These are phyloP conservation scores for Penicillium longicatenatum DNA, from an alignment of 495 filamentous ascomycete species.

Conservation along the genomic window DNA sequence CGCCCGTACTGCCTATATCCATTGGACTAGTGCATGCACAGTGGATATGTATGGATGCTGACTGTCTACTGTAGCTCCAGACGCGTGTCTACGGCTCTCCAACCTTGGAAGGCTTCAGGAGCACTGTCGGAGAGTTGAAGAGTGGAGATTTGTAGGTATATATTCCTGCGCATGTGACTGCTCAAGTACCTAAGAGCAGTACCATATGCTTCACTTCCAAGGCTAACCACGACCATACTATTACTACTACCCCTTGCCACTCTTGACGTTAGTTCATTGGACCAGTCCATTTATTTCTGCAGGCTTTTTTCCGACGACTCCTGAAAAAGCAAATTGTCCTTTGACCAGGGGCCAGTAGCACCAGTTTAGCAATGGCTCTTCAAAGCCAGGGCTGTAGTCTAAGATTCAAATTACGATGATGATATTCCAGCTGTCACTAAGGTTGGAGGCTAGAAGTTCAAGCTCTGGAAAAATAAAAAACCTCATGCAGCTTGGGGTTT, in stretches of 20 bases:
- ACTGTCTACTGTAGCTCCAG: too few species aligned
- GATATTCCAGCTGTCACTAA: not conserved
- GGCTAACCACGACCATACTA: not conserved
- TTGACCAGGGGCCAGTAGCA: not conserved
- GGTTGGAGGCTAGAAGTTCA: not conserved
- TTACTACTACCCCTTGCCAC: not conserved
- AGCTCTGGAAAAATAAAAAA: not conserved
- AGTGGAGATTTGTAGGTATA: too few species aligned
- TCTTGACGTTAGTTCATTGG: not conserved
- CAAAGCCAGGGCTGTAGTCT: not conserved
- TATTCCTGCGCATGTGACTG: too few species aligned
- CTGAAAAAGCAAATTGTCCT: conserved; percentile 3
- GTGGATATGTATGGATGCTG: too few species aligned
- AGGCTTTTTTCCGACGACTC: conserved; percentile 5
- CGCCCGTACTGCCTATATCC: too few species aligned
- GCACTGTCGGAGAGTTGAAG: too few species aligned
- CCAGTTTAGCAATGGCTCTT: not conserved
- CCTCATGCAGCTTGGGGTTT: not conserved
- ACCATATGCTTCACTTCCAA: not conserved
- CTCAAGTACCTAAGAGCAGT: not conserved
- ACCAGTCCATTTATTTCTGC: not conserved
- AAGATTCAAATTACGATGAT: not conserved
- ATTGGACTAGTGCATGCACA: too few species aligned
- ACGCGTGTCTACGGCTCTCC: too few species aligned
- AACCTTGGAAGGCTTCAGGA: too few species aligned